phyloP scores from a whole-genome alignment of 192 early-diverging fungal genomes.

The Backusella liffmaniae region DNA sequence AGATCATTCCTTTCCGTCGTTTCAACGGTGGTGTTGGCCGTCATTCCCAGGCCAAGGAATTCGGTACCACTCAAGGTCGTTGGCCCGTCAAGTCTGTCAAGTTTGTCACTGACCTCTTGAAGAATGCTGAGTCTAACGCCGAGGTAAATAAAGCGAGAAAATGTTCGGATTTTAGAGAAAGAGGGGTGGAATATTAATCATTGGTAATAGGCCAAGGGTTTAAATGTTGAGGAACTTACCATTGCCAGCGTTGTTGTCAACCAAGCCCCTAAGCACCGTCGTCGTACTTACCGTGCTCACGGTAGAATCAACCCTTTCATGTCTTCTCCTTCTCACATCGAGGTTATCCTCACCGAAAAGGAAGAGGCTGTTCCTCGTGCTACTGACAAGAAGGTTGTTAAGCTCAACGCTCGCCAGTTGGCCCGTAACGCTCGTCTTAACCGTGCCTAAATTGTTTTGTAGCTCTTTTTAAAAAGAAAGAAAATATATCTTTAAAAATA shows the following conservation, averaged over 20 bases:
- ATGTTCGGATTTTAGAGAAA: background rate
- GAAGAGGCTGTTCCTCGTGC: conserved; percentile 75
- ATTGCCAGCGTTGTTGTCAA: conserved; percentile 97
- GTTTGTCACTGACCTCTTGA: conserved; percentile 90
- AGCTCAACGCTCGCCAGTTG: conserved; percentile 56
- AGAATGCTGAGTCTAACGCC: conserved; percentile 98
- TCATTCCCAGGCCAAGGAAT: conserved; percentile 94
- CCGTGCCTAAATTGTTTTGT: conserved; percentile 29
- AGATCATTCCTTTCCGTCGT: conserved; percentile 94
- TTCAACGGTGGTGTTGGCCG: conserved; percentile 98
- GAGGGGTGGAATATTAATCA: background rate
- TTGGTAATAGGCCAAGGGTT: conserved; percentile 73
- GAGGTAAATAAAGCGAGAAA: conserved; percentile 52
- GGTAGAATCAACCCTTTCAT: conserved; percentile 95
- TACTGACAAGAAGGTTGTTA: conserved; percentile 51
- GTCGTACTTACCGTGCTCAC: conserved; percentile 98
- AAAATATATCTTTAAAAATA: background rate
- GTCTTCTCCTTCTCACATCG: conserved; percentile 94
- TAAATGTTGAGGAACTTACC: conserved; percentile 84
- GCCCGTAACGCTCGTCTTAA: conserved; percentile 48
- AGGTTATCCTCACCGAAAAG: conserved; percentile 92
- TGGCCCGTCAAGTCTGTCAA: conserved; percentile 98
- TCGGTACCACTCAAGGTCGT: conserved; percentile 86
- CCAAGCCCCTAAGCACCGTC: conserved; percentile 96
- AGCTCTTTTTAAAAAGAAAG: conserved; percentile 3